A percentile compares a stretch with the other conserved stretches of the same genome.
Evolutionary conservation across 345 rosid species (phyloP).

Genomic region (Syzygium aqueum): DNA sequence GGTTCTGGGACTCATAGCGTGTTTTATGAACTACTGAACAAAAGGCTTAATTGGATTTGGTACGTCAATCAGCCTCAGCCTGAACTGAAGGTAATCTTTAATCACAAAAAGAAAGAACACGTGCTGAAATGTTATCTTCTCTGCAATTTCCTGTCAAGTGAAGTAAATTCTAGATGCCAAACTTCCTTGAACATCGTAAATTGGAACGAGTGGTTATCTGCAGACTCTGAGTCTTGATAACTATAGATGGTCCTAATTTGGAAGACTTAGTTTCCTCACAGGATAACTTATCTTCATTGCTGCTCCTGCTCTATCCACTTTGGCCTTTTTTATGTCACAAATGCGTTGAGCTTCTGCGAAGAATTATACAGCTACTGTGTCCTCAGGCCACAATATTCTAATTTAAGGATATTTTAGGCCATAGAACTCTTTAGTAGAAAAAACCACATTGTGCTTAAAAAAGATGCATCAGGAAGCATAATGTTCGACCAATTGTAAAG

Average conservation of each 20-base stretch:
- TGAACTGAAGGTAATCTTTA: constrained; percentile 34
- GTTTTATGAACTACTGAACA: constrained; percentile 48
- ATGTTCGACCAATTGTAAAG: background rate
- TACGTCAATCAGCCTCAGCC: constrained; percentile 70
- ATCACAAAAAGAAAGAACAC: background rate
- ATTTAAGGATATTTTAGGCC: background rate
- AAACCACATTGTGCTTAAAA: background rate
- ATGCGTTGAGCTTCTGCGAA: background rate
- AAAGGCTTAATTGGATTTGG: constrained; percentile 74
- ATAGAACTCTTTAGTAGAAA: background rate
- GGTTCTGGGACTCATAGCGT: constrained; percentile 35
- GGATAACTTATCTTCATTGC: background rate
- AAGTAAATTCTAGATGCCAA: background rate
- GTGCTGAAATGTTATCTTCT: background rate
- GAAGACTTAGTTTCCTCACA: background rate
- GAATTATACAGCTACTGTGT: background rate
- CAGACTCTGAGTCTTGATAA: background rate
- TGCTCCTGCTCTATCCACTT: background rate
- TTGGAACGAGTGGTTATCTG: background rate
- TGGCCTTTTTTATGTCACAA: background rate
- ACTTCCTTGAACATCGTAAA: background rate
- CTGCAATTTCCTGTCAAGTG: background rate
- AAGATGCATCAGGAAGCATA: background rate
- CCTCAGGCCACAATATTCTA: background rate
- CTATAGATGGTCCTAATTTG: background rate